These are phyloP conservation scores for Acanthamoeba triangularis DNA, from an alignment of 208 protist genomes.

Conservation along the genomic window DNA sequence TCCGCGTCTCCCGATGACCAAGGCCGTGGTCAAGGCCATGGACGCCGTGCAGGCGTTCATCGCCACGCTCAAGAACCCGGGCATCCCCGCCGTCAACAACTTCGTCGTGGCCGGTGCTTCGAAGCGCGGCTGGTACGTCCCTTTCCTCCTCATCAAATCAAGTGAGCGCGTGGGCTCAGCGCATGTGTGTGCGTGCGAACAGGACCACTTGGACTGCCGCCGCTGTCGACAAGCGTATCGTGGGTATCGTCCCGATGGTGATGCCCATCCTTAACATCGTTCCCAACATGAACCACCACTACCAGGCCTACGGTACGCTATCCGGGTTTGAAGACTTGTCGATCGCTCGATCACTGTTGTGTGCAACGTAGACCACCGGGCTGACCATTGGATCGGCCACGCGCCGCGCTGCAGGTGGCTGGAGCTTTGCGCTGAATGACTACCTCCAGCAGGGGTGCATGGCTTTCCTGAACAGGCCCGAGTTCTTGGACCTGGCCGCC, in stretches of 20 bases:
- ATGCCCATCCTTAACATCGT: conserved; percentile 73
- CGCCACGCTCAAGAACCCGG: conserved; percentile 33
- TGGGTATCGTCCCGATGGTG: conserved; percentile 85
- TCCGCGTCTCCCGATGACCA: conserved; percentile 88
- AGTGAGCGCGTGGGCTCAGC: too few species aligned
- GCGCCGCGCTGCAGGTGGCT: not conserved
- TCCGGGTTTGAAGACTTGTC: too few species aligned
- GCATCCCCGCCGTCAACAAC: conserved; percentile 11
- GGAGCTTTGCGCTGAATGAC: conserved; percentile 76
- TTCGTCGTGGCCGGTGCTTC: conserved; percentile 90
- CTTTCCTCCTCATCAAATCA: not conserved
- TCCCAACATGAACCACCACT: conserved; percentile 74
- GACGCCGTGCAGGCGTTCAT: conserved; percentile 87
- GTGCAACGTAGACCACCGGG: not conserved
- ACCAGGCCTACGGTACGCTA: conserved; percentile 63
- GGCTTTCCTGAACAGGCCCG: conserved; percentile 73
- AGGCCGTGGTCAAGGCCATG: conserved; percentile 87
- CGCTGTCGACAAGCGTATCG: conserved; percentile 83
- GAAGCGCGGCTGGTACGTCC: conserved; percentile 87
- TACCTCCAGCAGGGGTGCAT: conserved; percentile 67
- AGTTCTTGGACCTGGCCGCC: conserved; percentile 57
- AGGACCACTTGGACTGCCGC: conserved; percentile 86
- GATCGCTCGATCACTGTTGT: not conserved
- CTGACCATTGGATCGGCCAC: not conserved
- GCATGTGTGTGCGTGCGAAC: not conserved